Base-by-base conservation (phyloP, 306 rosid genomes). In the Carpinus fangiana region DNA sequence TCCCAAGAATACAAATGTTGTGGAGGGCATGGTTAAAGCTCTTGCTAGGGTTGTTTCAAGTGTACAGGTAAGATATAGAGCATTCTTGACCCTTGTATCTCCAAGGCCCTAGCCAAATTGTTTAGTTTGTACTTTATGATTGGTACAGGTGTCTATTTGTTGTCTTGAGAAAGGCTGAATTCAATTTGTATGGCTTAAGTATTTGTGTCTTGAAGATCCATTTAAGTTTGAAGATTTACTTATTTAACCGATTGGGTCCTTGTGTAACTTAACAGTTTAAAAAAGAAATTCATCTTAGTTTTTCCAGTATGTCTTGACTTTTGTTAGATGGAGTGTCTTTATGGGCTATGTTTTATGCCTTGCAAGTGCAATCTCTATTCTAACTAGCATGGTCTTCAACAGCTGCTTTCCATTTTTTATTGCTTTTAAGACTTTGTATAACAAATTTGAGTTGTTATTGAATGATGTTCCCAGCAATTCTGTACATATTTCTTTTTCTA, bases 21-120 rank as follows among this genome's bases (percentile, higher is more conserved):
- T 92, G 81, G 98, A 92, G 86, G 98, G 95, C 76, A 92, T 94
- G 82, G 95, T 94, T 80, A 94, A 94, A 88, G 96, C 93, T 84
- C 93, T 94, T 56, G 97, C 97, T 70, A 87, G 98, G 85, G 96
- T 94, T 76, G 95, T 94, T 85, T 90, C 97, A 59, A 90, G 79
- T 64, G 85, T 89, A 80, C 98, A 94, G 95, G 97, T 90, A 85
- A 79, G 88, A 74, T 83, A 53, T 81, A 50, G 16, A 31, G 65
- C 11, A 48, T 59, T 31, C 65, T 17, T 26, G 28, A 50, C 26
- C 17, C 55, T 52, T 4, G 28, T 41, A 61, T n/a, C 69, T 65
- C n/a, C 31, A 50, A 16, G 12, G 52, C 66, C 60, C 20, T 14
- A 5, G 43, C 46, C 46, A 54, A 54, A 73, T 75, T 56, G 46